These are phyloP conservation scores for Thelonectria blattea DNA, from an alignment of 2,329 filamentous ascomycete genomes.

Conservation along the genomic window DNA sequence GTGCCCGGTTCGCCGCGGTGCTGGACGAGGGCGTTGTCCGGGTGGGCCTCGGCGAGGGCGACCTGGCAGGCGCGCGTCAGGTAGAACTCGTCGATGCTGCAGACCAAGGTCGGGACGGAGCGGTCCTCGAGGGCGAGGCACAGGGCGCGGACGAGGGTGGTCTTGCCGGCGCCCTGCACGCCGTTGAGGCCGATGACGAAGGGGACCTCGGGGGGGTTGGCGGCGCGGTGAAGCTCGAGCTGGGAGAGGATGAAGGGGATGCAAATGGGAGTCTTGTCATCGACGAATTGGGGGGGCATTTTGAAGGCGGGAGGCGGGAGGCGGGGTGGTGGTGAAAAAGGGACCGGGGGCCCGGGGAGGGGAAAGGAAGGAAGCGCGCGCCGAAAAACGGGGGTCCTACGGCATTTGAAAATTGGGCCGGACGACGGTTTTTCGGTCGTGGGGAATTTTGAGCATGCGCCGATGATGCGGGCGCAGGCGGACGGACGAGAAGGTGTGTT, in stretches of 20 bases:
- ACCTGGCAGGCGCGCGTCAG: conserved; percentile 73
- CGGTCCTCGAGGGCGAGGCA: conserved; percentile 62
- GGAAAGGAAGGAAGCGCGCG: too few species aligned
- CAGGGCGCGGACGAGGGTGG: conserved; percentile 77
- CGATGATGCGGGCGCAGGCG: conserved; percentile 3
- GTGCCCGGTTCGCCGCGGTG: conserved; percentile 84
- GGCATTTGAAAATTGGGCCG: conserved; percentile 10
- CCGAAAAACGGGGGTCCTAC: conserved; percentile 4
- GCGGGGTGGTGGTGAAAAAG: too few species aligned
- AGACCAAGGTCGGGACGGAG: conserved; percentile 70
- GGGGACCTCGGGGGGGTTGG: conserved; percentile 57
- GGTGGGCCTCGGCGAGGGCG: conserved; percentile 67
- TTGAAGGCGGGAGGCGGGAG: conserved; percentile 8
- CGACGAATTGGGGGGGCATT: conserved; percentile 57
- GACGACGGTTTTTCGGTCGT: not conserved
- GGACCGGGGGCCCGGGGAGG: too few species aligned
- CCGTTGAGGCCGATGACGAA: conserved; percentile 89
- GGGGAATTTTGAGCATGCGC: not conserved
- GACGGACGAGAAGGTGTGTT: too few species aligned
- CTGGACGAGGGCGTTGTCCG: conserved; percentile 77
- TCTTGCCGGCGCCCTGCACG: conserved; percentile 91
- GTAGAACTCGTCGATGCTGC: conserved; percentile 92
- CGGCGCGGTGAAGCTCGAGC: conserved; percentile 56
- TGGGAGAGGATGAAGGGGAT: conserved; percentile 76
- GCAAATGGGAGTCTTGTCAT: conserved; percentile 81